A percentile compares a stretch with the other conserved stretches of the same genome.
These are phyloP conservation scores for Hyphopichia burtonii DNA, from an alignment of 1,139 yeast species.

Conservation along the genomic window DNA sequence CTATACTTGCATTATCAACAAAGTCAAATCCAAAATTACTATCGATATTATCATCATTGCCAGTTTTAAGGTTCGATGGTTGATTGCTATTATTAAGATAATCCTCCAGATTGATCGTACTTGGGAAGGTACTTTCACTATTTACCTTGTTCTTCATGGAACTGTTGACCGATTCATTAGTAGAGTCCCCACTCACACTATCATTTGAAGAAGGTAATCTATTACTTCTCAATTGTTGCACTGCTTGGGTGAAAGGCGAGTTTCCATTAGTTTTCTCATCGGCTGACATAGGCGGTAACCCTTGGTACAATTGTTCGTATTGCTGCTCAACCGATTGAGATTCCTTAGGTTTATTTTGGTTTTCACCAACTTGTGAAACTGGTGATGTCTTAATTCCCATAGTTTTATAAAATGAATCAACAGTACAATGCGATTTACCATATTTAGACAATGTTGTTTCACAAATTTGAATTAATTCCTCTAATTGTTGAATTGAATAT, in stretches of 20 bases:
- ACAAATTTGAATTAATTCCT: conserved; percentile 28
- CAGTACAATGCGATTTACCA: conserved; percentile 9
- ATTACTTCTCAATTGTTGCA: neutral
- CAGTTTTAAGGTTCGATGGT: too few relatives aligned
- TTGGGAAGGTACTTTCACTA: neutral
- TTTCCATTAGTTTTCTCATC: neutral
- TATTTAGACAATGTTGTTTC: conserved; percentile 22
- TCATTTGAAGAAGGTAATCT: neutral
- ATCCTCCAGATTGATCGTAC: neutral
- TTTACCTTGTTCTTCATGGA: neutral
- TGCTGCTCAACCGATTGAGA: too few relatives aligned
- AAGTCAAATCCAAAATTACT: conserved; percentile 22
- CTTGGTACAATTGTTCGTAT: too few relatives aligned
- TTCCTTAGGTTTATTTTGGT: neutral
- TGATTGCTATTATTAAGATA: neutral
- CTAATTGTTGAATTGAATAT: conserved; percentile 23
- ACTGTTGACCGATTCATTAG: neutral
- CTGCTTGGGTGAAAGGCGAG: neutral
- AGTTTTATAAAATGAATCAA: neutral
- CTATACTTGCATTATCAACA: conserved; percentile 34
- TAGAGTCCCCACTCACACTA: neutral
- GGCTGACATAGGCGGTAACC: neutral
- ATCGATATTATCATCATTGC: conserved; percentile 3
- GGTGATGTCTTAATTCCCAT: conserved; percentile 1
- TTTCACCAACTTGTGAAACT: neutral